Percentiles rank a stretch among this genome's conserved stretches.
These are phyloP conservation scores for Maudiozyma turicensis DNA, from an alignment of 805 yeast species.

Conservation along the genomic window DNA sequence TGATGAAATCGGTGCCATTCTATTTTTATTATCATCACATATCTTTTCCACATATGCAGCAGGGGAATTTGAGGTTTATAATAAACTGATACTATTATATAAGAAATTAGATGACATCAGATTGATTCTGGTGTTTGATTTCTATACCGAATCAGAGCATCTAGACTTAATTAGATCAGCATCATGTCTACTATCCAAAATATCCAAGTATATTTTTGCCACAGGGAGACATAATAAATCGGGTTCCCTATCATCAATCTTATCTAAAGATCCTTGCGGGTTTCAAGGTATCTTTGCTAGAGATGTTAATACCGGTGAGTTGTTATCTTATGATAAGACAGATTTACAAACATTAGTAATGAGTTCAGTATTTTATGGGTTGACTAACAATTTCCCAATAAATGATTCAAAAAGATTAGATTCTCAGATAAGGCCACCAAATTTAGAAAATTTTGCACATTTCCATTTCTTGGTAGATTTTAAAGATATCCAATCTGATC, in stretches of 20 bases:
- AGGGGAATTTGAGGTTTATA: constrained; percentile 57
- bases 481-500: constrained; percentile 52
- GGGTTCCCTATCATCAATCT: constrained; percentile 7
- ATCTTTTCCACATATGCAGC: constrained; percentile 61
- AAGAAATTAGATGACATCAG: constrained; percentile 49
- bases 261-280: constrained; percentile 42
- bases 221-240: constrained; percentile 30
- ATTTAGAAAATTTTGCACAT: constrained; percentile 38
- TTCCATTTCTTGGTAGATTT: constrained; percentile 68
- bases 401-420: constrained; percentile 28
- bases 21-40: constrained; percentile 51
- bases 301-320: constrained; percentile 48
- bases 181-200: constrained; percentile 43
- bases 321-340: constrained; percentile 35
- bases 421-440: constrained; percentile 38
- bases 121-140: constrained; percentile 39
- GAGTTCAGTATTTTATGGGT: constrained; percentile 60
- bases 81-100: constrained; percentile 44
- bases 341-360: constrained; percentile 53
- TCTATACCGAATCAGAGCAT: constrained; percentile 47
- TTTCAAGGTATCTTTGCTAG: constrained; percentile 61
- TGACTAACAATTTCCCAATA: constrained; percentile 62
- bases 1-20: constrained; percentile 49
- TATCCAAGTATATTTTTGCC: constrained; percentile 50
- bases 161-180: constrained; percentile 40